These are phyloP conservation scores for Cercophora scortea DNA, from an alignment of 495 filamentous ascomycete species.

Conservation along the genomic window DNA sequence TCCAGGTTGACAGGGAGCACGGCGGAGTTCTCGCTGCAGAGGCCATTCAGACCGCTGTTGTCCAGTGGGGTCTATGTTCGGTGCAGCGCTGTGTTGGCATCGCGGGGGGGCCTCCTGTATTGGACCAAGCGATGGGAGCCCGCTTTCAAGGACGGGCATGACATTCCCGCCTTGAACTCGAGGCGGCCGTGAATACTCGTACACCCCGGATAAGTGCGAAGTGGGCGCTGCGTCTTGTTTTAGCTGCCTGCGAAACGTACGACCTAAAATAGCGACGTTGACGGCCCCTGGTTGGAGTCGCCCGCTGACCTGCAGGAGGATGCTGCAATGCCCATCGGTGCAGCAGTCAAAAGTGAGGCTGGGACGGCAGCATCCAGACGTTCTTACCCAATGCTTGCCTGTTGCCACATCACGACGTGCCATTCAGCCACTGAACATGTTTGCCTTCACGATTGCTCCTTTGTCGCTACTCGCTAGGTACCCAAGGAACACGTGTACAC, in stretches of 20 bases:
- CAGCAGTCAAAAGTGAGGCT: slow-evolving; percentile 13
- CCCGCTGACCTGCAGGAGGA: slow-evolving; percentile 12
- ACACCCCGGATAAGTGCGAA: too few relatives aligned
- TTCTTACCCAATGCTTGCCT: slow-evolving; percentile 10
- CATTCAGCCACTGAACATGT: slow-evolving; percentile 8
- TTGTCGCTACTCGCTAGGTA: too few relatives aligned
- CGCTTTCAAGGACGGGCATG: too few relatives aligned
- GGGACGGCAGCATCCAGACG: slow-evolving; percentile 2
- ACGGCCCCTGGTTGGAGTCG: slow-evolving; percentile 1
- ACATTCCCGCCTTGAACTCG: too few relatives aligned
- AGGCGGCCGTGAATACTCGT: too few relatives aligned
- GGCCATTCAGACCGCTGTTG: slow-evolving; percentile 8
- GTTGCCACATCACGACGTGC: slow-evolving; percentile 10
- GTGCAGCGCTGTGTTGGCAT: slow-evolving; percentile 23
- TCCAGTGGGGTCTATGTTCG: slow-evolving; percentile 5
- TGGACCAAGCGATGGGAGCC: too few relatives aligned
- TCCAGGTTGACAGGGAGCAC: neutral
- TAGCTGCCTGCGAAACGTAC: neutral
- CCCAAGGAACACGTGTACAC: neutral
- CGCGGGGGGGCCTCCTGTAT: slow-evolving; percentile 5
- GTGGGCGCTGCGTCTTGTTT: neutral
- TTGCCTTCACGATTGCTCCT: neutral
- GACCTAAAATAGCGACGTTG: slow-evolving; percentile 9
- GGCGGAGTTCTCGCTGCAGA: slow-evolving; percentile 10
- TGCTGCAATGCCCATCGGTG: slow-evolving; percentile 6